Conservation (phyloP, 441 rosid species). For the Manihot esculenta region DNA sequence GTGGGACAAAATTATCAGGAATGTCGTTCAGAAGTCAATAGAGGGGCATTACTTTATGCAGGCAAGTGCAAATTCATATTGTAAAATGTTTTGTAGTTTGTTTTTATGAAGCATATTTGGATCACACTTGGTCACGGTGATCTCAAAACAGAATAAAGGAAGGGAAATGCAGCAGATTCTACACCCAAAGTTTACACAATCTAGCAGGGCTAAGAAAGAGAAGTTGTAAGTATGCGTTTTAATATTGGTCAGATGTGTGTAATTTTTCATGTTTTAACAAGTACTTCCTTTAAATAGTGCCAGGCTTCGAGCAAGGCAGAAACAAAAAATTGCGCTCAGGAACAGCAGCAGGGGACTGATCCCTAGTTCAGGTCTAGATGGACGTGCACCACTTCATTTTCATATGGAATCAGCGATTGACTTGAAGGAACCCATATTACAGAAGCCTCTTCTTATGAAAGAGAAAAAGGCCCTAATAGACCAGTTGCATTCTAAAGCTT, state of each 20-base stretch:
- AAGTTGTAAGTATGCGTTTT: conserved; percentile 58
- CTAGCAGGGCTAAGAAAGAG: conserved; percentile 65
- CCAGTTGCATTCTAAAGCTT: conserved; percentile 21
- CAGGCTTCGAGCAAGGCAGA: conserved; percentile 90
- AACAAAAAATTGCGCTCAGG: conserved; percentile 56
- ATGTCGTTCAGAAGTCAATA: conserved; percentile 15
- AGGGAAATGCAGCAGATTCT: conserved; percentile 32
- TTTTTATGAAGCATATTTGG: neutral
- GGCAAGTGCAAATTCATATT: conserved; percentile 23
- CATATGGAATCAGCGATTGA: conserved; percentile 12
- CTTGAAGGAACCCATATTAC: neutral
- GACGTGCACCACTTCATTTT: conserved; percentile 11
- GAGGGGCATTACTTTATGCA: neutral
- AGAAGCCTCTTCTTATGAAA: conserved; percentile 25
- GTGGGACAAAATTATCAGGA: conserved; percentile 6
- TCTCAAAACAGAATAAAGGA: conserved; percentile 28
- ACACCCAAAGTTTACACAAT: conserved; percentile 52
- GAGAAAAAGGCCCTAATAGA: conserved; percentile 47
- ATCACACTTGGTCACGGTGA: neutral
- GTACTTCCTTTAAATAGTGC: conserved; percentile 42
- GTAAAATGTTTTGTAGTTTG: neutral
- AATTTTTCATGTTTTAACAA: neutral
- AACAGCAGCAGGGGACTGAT: conserved; percentile 52
- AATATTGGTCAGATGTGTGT: neutral
- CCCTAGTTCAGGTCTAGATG: conserved; percentile 29